Conservation (phyloP, 192 early-diverging fungal genomes). For the Irineochytrium annulatum region DNA sequence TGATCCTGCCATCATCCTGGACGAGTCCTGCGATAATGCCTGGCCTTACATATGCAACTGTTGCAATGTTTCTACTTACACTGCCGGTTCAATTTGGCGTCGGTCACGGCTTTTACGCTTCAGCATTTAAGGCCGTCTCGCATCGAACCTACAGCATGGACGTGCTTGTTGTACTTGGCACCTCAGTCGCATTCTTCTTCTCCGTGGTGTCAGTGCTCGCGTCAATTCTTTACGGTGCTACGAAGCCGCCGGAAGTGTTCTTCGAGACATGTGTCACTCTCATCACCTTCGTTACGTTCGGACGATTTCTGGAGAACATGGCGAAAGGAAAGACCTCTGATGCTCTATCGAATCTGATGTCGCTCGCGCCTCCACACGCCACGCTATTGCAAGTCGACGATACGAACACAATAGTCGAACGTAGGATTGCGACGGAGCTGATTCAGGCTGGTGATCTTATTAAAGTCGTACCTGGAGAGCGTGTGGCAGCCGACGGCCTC, state of each 20-base stretch:
- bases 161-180: constrained; percentile 83
- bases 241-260: constrained; percentile 72
- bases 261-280: constrained; percentile 92
- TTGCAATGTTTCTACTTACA: constrained; percentile 69
- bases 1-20: constrained; percentile 57
- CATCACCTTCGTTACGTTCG: constrained; percentile 89
- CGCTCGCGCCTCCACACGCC: constrained; percentile 73
- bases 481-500: constrained; percentile 85
- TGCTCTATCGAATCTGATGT: constrained; percentile 84
- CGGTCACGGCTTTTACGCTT: constrained; percentile 71
- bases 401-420: constrained; percentile 40
- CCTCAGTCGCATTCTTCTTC: constrained; percentile 78
- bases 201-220: constrained; percentile 74
- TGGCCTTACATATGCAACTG: constrained; percentile 64
- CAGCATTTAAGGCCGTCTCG: constrained; percentile 72
- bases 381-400: constrained; percentile 17
- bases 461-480: constrained; percentile 88
- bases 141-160: constrained; percentile 95
- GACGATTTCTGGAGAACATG: constrained; percentile 88
- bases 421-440: constrained; percentile 76
- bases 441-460: constrained; percentile 81
- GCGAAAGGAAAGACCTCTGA: constrained; percentile 91
- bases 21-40: constrained; percentile 21
- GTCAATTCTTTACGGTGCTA: constrained; percentile 23
- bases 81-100: constrained; percentile 92